phyloP scores from a whole-genome alignment of 106 monocot species.

The Xerophyta viscosa region DNA sequence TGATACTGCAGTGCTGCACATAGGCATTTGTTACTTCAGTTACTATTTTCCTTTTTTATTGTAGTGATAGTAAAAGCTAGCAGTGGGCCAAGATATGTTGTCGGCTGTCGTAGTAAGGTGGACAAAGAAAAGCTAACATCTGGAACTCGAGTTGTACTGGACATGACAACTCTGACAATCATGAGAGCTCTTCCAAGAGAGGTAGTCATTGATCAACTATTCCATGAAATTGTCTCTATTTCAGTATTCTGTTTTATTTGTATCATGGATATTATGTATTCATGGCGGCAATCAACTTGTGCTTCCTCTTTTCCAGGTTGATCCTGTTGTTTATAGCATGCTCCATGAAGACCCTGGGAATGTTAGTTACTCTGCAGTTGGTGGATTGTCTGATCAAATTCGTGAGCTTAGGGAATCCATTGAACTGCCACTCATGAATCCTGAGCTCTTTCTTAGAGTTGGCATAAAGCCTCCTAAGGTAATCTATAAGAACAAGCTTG shows the following conservation, averaged over 20 bases:
- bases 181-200: slow-evolving; percentile 96
- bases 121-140: slow-evolving; percentile 88
- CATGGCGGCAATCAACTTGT: no score
- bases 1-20: no score
- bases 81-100: slow-evolving; percentile 99
- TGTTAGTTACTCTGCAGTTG: slow-evolving; percentile 86
- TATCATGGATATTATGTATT: no score
- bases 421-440: slow-evolving; percentile 90
- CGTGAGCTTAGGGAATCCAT: slow-evolving; percentile 84
- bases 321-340: slow-evolving; percentile 96
- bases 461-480: slow-evolving; percentile 99
- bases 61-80: slow-evolving; percentile 97
- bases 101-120: slow-evolving; percentile 97
- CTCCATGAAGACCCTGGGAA: slow-evolving; percentile 92
- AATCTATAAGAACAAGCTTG: no score
- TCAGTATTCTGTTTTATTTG: no score
- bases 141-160: slow-evolving; percentile 96
- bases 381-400: slow-evolving; percentile 87
- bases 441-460: slow-evolving; percentile 78
- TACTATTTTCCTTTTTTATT: not conserved
- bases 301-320: slow-evolving; percentile 41
- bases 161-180: slow-evolving; percentile 99
- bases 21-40: no score
- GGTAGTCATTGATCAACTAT: no score
- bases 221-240: no score